These are phyloP conservation scores for Pisolithus orientalis DNA, from an alignment of 768 basidiomycete genomes.

Conservation along the genomic window DNA sequence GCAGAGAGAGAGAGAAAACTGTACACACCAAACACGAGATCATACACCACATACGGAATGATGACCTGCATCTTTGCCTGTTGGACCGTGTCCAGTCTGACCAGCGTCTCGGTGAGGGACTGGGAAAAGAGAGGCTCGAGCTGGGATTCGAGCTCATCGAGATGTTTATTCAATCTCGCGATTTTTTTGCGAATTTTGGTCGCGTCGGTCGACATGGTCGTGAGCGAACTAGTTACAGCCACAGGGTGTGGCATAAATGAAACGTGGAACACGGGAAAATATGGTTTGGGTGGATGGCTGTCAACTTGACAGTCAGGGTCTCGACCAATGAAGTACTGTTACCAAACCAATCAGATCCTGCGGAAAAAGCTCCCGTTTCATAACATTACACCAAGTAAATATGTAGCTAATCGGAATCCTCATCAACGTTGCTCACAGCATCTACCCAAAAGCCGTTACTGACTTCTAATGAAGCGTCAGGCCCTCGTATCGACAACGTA, in stretches of 20 bases:
- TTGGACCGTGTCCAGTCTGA: slow-evolving; percentile 63
- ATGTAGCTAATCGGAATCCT: not conserved
- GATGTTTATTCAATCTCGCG: slow-evolving; percentile 44
- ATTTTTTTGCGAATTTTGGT: slow-evolving; percentile 36
- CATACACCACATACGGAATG: slow-evolving; percentile 79
- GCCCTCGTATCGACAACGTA: not conserved
- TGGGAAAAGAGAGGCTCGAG: slow-evolving; percentile 65
- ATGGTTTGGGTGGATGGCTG: too few relatives aligned
- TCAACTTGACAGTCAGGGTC: too few relatives aligned
- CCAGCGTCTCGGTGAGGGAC: slow-evolving; percentile 59
- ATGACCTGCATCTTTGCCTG: slow-evolving; percentile 78
- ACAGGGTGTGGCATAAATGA: too few relatives aligned
- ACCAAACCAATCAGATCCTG: not conserved
- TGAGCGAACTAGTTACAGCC: not conserved
- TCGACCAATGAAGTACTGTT: not conserved
- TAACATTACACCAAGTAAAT: not conserved
- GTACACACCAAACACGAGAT: slow-evolving; percentile 74
- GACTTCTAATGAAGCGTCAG: not conserved
- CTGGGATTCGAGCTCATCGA: slow-evolving; percentile 62
- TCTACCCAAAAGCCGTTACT: slow-evolving; percentile 8
- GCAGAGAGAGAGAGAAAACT: not conserved
- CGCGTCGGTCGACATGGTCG: slow-evolving; percentile 32
- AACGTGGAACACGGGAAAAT: too few relatives aligned
- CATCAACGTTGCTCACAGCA: not conserved
- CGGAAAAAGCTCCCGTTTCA: not conserved